Conservation (phyloP, 495 filamentous ascomycete genomes). For the Trichoderma parareesei region DNA sequence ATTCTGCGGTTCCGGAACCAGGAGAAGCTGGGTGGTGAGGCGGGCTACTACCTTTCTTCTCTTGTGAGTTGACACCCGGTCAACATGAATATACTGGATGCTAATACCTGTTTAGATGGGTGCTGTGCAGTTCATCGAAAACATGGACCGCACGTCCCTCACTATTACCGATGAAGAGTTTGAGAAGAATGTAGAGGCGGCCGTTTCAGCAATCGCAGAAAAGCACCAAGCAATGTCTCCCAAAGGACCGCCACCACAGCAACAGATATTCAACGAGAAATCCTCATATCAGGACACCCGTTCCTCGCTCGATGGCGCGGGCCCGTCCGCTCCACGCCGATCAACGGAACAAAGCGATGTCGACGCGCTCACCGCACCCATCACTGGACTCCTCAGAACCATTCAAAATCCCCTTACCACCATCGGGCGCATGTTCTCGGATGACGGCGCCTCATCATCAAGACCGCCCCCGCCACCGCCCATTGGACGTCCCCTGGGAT, state of each 20-base stretch:
- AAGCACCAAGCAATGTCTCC: constrained; percentile 46
- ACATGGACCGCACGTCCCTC: constrained; percentile 83
- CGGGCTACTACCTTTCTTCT: constrained; percentile 97
- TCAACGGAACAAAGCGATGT: constrained; percentile 39
- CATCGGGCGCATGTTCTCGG: constrained; percentile 95
- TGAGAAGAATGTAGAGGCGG: constrained; percentile 87
- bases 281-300: constrained; percentile 16
- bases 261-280: constrained; percentile 11
- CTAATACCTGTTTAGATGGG: constrained; percentile 56
- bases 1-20: constrained; percentile 95
- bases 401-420: constrained; percentile 89
- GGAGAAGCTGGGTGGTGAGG: constrained; percentile 92
- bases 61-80: constrained; percentile 47
- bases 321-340: constrained; percentile 28
- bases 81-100: constrained; percentile 12
- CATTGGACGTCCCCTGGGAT: constrained; percentile 36
- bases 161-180: constrained; percentile 94
- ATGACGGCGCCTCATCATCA: constrained; percentile 42
- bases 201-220: constrained; percentile 93
- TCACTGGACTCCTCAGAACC: constrained; percentile 77
- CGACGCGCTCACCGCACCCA: constrained; percentile 67
- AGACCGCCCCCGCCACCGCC: constrained; percentile 50
- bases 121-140: constrained; percentile 94
- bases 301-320: constrained; percentile 38
- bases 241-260: background rate